Evolutionary conservation across 2,329 filamentous ascomycete species (phyloP).

Genomic region (Claviceps africana): DNA sequence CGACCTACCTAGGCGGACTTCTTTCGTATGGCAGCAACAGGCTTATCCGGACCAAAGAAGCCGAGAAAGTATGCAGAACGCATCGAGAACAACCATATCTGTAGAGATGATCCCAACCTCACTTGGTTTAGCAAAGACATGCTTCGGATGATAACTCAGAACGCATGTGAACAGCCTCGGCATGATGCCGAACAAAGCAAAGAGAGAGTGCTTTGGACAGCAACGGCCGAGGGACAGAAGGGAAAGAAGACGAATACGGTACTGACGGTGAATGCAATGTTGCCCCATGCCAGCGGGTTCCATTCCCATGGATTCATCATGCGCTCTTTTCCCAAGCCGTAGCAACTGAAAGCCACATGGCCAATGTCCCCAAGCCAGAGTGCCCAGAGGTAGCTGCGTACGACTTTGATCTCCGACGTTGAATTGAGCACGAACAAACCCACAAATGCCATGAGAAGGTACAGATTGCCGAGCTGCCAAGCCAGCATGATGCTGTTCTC

Average conservation of each 20-base stretch:
- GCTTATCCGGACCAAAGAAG: conserved; percentile 37
- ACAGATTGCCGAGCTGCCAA: conserved; percentile 56
- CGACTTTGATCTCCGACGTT: conserved; percentile 49
- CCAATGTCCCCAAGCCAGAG: conserved; percentile 53
- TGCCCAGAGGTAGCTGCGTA: conserved; percentile 52
- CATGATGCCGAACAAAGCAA: too few species aligned
- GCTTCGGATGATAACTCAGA: not conserved
- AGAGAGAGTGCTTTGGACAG: too few species aligned
- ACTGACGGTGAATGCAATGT: conserved; percentile 50
- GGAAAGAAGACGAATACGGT: not conserved
- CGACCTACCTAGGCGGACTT: conserved; percentile 13
- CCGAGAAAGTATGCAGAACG: conserved; percentile 45
- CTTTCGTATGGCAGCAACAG: conserved; percentile 8
- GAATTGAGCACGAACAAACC: conserved; percentile 50
- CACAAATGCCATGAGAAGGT: conserved; percentile 50
- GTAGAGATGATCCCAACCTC: not conserved
- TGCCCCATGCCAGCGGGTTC: conserved; percentile 63
- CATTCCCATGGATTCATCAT: conserved; percentile 41
- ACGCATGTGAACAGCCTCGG: not conserved
- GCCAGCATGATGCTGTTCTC: conserved; percentile 42
- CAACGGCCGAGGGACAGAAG: not conserved
- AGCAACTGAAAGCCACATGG: conserved; percentile 47
- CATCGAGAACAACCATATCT: conserved; percentile 41
- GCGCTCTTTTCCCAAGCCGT: conserved; percentile 41
- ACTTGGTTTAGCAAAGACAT: not conserved